phyloP scores from a whole-genome alignment of 192 early-diverging fungal species.

The Coemansia sp. region DNA sequence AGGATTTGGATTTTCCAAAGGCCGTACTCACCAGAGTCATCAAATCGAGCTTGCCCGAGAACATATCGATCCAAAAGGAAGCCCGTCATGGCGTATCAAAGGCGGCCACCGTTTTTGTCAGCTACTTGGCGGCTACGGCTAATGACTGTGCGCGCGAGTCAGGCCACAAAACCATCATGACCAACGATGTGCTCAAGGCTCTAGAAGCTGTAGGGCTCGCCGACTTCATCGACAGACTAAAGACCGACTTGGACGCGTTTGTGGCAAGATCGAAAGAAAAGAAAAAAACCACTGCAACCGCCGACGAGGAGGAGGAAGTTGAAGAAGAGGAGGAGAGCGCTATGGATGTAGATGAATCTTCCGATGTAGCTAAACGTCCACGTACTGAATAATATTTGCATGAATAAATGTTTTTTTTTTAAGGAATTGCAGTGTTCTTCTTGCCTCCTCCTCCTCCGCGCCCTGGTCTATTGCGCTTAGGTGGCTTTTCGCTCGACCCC shows the following conservation, averaged over 20 bases:
- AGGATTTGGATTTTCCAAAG: slow-evolving; percentile 47
- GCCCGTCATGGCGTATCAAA: slow-evolving; percentile 32
- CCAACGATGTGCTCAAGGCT: slow-evolving; percentile 37
- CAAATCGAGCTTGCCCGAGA: slow-evolving; percentile 40
- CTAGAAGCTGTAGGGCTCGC: slow-evolving; percentile 41
- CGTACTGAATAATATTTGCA: slow-evolving; percentile 2
- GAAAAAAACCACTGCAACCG: slow-evolving; percentile 12
- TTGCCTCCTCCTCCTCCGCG: background rate
- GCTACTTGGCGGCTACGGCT: slow-evolving; percentile 44
- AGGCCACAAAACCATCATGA: slow-evolving; percentile 46
- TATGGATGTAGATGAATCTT: background rate
- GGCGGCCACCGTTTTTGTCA: slow-evolving; percentile 43
- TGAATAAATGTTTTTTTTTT: background rate
- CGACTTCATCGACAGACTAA: slow-evolving; percentile 37
- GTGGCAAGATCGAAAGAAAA: slow-evolving; percentile 21
- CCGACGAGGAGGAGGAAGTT: slow-evolving; percentile 5
- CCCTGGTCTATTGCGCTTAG: slow-evolving; percentile 8
- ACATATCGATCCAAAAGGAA: slow-evolving; percentile 46
- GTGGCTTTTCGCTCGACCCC: slow-evolving; percentile 1
- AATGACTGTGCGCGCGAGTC: slow-evolving; percentile 46
- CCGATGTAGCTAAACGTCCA: slow-evolving; percentile 9
- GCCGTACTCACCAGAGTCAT: slow-evolving; percentile 40
- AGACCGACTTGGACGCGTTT: slow-evolving; percentile 26
- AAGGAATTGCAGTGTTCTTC: background rate
- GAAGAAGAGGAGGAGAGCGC: slow-evolving; percentile 14